These are phyloP conservation scores for Eucalyptus pauciflora DNA, from an alignment of 345 rosid genomes.

Conservation along the genomic window DNA sequence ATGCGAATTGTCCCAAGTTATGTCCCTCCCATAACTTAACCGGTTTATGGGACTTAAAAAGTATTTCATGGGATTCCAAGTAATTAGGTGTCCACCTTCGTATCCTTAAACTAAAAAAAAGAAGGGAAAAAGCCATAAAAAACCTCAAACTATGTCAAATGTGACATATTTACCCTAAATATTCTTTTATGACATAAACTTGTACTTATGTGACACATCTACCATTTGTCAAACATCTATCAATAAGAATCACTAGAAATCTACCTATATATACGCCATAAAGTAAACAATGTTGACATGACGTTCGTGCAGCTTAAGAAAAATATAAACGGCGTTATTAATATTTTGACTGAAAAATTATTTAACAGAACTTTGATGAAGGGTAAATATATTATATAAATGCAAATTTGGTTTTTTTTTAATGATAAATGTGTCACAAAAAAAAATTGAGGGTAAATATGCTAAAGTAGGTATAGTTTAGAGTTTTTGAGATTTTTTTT, in stretches of 20 bases:
- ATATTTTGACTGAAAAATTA: not conserved
- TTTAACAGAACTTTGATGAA: fast-evolving
- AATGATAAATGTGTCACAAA: too few relatives aligned
- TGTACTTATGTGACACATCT: fast-evolving
- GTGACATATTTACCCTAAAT: fast-evolving
- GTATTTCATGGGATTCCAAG: not conserved
- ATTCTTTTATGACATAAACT: too few relatives aligned
- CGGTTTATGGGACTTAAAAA: not conserved
- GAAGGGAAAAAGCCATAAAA: too few relatives aligned
- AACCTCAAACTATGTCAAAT: fast-evolving
- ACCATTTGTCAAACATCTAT: fast-evolving
- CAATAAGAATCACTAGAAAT: too few relatives aligned
- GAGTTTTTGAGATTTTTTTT: not conserved
- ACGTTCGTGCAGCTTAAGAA: fast-evolving
- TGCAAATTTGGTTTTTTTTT: too few relatives aligned
- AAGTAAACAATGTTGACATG: fast-evolving
- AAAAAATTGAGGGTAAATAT: too few relatives aligned
- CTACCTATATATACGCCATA: fast-evolving
- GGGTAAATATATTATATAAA: not conserved
- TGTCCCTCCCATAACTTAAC: not conserved
- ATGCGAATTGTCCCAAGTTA: fast-evolving
- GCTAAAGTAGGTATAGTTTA: fast-evolving
- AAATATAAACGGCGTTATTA: too few relatives aligned
- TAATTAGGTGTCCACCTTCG: fast-evolving
- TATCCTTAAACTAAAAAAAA: not conserved